phyloP scores from a whole-genome alignment of 768 basidiomycete genomes.

The Boletales sp. region DNA sequence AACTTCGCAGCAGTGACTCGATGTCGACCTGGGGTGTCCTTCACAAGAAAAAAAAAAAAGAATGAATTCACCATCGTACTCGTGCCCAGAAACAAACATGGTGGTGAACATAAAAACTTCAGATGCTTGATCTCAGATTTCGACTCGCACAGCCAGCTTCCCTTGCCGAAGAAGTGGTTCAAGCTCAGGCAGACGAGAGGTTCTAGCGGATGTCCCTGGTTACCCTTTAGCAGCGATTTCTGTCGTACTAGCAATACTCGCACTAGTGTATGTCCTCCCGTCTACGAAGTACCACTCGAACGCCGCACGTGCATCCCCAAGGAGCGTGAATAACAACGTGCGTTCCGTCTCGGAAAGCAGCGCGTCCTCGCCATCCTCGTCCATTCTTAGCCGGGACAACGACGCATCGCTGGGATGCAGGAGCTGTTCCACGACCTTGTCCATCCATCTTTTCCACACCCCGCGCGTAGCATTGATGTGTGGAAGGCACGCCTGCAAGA shows the following conservation, averaged over 20 bases:
- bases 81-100: too few relatives aligned
- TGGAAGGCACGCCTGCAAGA: constrained; percentile 16
- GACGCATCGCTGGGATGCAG: constrained; percentile 1
- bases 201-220: too few relatives aligned
- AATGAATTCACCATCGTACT: too few relatives aligned
- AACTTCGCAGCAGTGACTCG: too few relatives aligned
- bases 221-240: too few relatives aligned
- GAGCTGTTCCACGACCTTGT: constrained; percentile 21
- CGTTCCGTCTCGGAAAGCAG: constrained; percentile 7
- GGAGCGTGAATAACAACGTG: constrained; percentile 12
- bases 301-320: constrained; percentile 20
- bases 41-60: too few relatives aligned
- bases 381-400: constrained; percentile 6
- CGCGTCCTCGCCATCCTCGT: neutral
- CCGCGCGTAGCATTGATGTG: constrained; percentile 11
- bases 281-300: constrained; percentile 18
- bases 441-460: constrained; percentile 20
- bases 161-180: too few relatives aligned
- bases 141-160: too few relatives aligned
- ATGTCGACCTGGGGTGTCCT: too few relatives aligned
- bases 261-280: constrained; percentile 9
- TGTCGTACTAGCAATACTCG: neutral
- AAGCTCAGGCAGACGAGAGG: too few relatives aligned
- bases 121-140: too few relatives aligned
- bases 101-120: too few relatives aligned